Base-by-base conservation (phyloP, 768 basidiomycete species). In the Pisolithus sp. region DNA sequence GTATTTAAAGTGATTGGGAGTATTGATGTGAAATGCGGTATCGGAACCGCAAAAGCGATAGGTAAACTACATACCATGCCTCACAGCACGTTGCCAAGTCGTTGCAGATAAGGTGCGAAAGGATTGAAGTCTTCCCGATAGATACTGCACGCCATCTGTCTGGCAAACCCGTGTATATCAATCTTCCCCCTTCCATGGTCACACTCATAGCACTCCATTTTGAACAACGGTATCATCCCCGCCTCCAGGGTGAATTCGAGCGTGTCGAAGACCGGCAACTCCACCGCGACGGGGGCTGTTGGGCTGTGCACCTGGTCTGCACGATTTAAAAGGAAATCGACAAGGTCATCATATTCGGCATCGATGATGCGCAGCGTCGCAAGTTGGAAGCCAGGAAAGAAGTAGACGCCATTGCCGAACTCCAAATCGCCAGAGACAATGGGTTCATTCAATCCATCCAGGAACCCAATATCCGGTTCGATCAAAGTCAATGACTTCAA, bases 401-500 rank as follows among this genome's bases (percentile, higher is more conserved):
- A 39, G 9, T 41, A 47, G 45, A 3, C 12, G 15, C 8, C 30
- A 18, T n/a, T 10, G 5, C 18, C 37, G 5, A 17, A 7, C 43
- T 24, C 18, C 34, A 7, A n/a, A 12, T 20, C 23, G 41, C 3
- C 30, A 13, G 34, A 4, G 8, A 20, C 31, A 42, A 52, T 10
- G 17, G 20, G 39, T 17, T n/a, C 26, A 28, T 50, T 56, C 9
- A 56, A 40, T 5, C 42, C 24, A 17, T 53, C 15, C 18, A 56
- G 30, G 36, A 56, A 28, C 26, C 18, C 37, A 13, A 5, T 7
- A 23, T 53, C 48, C 12, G 52, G 43, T 8, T 26, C 13, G 12
- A n/a, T 20, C n/a, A 56, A 39, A n/a, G 30, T 23, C 18, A 56
- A 23, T 18, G 53, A 51, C 41, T 34, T 47, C 38, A 54, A 28